Base-by-base conservation (phyloP, 805 yeast genomes). In the Yamadazyma sp. region DNA sequence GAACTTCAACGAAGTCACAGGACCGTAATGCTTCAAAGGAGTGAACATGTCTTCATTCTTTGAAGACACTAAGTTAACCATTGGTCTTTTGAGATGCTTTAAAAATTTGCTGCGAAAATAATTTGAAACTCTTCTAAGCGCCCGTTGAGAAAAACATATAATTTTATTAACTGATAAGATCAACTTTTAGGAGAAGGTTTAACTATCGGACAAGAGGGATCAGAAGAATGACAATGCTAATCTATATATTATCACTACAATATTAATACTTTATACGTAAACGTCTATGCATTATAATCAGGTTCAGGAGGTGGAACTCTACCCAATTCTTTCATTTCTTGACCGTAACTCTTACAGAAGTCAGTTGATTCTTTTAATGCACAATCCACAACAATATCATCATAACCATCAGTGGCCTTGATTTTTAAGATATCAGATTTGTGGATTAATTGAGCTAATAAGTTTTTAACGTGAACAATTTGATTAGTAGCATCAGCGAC, bases 1-100 rank as follows among this genome's bases (percentile, higher is more conserved):
- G 29, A 65, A 45, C 44, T 67, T 71, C 23, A 85, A 62, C 3
- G 84, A 75, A 2, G 93, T 76, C 0, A 85, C 77, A 0, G 96
- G 93, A 1, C 94, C 89, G 46, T 71, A 65, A 44, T 75, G 80
- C 4, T 36, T 30, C 18, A 56, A 29, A 7, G 52, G 45, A 7
- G 20, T 27, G 8, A 58, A 39, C 14, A 23, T 15, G 4, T 25
- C 44, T 37, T 47, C 52, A 29, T 43, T 36, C 11, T 36, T 23
- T 4, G 44, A 42, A 14, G 31, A 20, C 9, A 33, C 20, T 5
- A n/a, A n/a, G n/a, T n/a, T n/a, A n/a, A n/a, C n/a, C n/a, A n/a
- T n/a, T n/a, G n/a, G n/a, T n/a, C n/a, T n/a, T n/a, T n/a, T n/a
- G n/a, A n/a, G n/a, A n/a, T n/a, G n/a, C n/a, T n/a, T n/a, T n/a